A percentile compares a stretch with the other conserved stretches of the same genome.
Evolutionary conservation across 1,284 basidiomycete genomes (phyloP).

Genomic region (Rhodotorula sp.): DNA sequence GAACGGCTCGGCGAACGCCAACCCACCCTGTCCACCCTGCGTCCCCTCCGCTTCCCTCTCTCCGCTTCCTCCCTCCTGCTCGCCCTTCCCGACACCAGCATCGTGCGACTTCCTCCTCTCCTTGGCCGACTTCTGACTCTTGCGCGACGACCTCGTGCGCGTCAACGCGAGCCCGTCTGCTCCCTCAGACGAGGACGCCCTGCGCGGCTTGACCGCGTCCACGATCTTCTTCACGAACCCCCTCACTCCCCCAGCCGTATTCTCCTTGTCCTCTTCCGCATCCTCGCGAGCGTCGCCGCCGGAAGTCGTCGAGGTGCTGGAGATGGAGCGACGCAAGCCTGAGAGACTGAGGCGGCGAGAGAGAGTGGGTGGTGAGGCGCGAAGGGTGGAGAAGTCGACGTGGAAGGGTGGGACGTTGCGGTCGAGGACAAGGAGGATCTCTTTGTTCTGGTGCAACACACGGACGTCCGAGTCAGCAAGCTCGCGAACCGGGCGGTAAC

Average conservation of each 20-base stretch:
- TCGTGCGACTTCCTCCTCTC: background rate
- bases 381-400: background rate
- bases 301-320: background rate
- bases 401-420: slow-evolving; percentile 5
- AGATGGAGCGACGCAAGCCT: background rate
- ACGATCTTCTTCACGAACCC: slow-evolving; percentile 21
- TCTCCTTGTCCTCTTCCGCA: background rate
- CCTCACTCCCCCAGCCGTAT: background rate
- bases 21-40: background rate
- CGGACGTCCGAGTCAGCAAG: background rate
- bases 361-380: background rate
- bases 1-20: background rate
- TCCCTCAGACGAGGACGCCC: background rate
- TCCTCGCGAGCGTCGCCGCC: background rate
- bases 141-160: slow-evolving; percentile 1
- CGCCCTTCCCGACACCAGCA: too few relatives aligned
- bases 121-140: background rate
- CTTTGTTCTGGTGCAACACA: background rate
- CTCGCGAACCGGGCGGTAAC: background rate
- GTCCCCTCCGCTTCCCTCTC: background rate
- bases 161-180: background rate
- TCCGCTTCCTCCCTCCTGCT: too few relatives aligned
- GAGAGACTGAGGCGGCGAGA: slow-evolving; percentile 8
- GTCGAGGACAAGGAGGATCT: slow-evolving; percentile 15
- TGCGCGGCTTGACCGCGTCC: slow-evolving; percentile 14